These are phyloP conservation scores for Yamadazyma triangularis DNA, from an alignment of 1,139 yeast species.

Conservation along the genomic window DNA sequence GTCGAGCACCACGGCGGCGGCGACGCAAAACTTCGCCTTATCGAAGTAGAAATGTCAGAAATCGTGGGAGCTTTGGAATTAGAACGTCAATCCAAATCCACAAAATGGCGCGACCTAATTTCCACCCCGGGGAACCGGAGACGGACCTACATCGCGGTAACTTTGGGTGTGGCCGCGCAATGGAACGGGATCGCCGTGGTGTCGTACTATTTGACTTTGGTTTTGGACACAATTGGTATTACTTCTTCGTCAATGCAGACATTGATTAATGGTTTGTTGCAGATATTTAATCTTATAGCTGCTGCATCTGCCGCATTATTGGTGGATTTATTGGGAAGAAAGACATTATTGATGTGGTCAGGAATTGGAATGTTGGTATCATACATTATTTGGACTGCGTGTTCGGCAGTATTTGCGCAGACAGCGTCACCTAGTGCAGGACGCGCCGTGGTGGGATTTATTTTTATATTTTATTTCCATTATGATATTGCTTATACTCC, in stretches of 20 bases:
- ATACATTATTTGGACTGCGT: slow-evolving; percentile 39
- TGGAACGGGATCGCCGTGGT: slow-evolving; percentile 16
- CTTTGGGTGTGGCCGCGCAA: slow-evolving; percentile 13
- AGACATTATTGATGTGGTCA: slow-evolving; percentile 39
- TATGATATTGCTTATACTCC: slow-evolving; percentile 45
- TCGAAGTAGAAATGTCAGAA: slow-evolving; percentile 13
- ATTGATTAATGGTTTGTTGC: slow-evolving; percentile 13
- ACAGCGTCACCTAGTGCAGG: slow-evolving; percentile 32
- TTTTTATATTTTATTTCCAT: slow-evolving; percentile 43
- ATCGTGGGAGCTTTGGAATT: slow-evolving; percentile 10
- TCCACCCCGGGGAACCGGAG: slow-evolving; percentile 11
- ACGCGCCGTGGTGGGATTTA: slow-evolving; percentile 44
- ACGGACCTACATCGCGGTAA: slow-evolving; percentile 15
- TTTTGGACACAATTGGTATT: slow-evolving; percentile 43
- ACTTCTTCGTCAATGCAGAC: slow-evolving; percentile 17
- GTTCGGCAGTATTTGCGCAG: slow-evolving; percentile 20
- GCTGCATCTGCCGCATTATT: slow-evolving; percentile 25
- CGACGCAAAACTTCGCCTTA: slow-evolving; percentile 9
- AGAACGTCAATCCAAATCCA: slow-evolving; percentile 7
- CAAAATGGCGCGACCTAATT: slow-evolving; percentile 12
- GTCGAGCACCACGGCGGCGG: slow-evolving; percentile 19
- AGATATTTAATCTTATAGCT: slow-evolving; percentile 11
- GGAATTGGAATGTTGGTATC: slow-evolving; percentile 23
- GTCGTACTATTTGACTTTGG: slow-evolving; percentile 38
- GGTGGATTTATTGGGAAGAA: slow-evolving; percentile 46